Conservation (phyloP, 2,329 filamentous ascomycete genomes). For the Aspergillus thermomutatus region DNA sequence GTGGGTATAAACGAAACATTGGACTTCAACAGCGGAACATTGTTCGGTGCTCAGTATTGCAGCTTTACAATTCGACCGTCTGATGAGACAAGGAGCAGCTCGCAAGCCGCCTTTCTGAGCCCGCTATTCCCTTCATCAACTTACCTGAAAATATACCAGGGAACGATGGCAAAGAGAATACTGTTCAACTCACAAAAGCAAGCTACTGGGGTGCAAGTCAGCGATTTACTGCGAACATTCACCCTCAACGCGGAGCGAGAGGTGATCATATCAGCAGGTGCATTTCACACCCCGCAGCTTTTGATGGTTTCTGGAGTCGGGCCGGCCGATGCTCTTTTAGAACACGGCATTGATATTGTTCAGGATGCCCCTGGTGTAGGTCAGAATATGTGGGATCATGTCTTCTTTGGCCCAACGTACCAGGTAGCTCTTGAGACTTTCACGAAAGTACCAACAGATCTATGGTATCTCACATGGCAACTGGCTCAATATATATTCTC, state of each 20-base stretch:
- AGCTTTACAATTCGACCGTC: slow-evolving; percentile 49
- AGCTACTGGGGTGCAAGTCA: slow-evolving; percentile 47
- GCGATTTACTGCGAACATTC: slow-evolving; percentile 37
- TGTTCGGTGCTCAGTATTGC: slow-evolving; percentile 40
- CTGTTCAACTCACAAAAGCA: slow-evolving; percentile 48
- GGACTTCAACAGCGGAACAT: slow-evolving; percentile 44
- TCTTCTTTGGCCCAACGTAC: slow-evolving; percentile 28
- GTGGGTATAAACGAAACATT: slow-evolving; percentile 38
- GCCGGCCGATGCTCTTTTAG: slow-evolving; percentile 25
- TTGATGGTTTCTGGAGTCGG: slow-evolving; percentile 53
- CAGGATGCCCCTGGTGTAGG: slow-evolving; percentile 33
- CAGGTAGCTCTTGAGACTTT: slow-evolving; percentile 25
- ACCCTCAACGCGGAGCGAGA: slow-evolving; percentile 50
- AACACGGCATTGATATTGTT: slow-evolving; percentile 25
- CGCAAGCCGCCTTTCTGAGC: slow-evolving; percentile 38
- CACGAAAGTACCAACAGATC: slow-evolving; percentile 15
- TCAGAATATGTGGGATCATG: slow-evolving; percentile 36
- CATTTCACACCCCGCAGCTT: slow-evolving; percentile 54
- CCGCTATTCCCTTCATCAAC: slow-evolving; percentile 11
- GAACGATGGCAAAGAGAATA: slow-evolving; percentile 46
- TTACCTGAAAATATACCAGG: slow-evolving; percentile 43
- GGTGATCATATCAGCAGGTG: slow-evolving; percentile 50
- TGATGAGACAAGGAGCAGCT: slow-evolving; percentile 50
- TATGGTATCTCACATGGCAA: slow-evolving; percentile 13
- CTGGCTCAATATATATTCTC: slow-evolving; percentile 13